phyloP scores from a whole-genome alignment of 352 stramenopile species.

The Thraustochytrium sp. region DNA sequence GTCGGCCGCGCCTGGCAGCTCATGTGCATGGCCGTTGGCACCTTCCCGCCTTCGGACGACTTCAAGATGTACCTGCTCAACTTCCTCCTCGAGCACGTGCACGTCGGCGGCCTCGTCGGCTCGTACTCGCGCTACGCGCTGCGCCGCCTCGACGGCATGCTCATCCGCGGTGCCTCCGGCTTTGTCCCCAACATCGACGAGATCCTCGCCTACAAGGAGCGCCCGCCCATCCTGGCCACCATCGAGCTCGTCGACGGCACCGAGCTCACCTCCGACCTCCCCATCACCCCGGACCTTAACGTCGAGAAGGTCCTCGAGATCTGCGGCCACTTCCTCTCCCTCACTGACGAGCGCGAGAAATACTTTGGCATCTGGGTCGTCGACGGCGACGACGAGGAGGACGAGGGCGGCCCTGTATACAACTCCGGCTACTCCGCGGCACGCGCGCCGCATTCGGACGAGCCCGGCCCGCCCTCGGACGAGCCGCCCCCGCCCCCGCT shows the following conservation, averaged over 20 bases:
- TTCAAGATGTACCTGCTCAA: conserved; percentile 80
- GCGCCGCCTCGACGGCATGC: conserved; percentile 79
- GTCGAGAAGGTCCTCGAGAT: conserved; percentile 81
- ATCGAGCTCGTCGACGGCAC: conserved; percentile 86
- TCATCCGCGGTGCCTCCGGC: conserved; percentile 74
- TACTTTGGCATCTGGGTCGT: conserved; percentile 64
- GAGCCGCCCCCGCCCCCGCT: conserved; percentile 59
- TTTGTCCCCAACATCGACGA: conserved; percentile 86
- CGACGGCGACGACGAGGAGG: conserved; percentile 59
- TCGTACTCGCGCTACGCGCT: conserved; percentile 83
- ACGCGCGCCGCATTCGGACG: conserved; percentile 44
- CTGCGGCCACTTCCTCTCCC: conserved; percentile 79
- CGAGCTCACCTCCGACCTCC: conserved; percentile 78
- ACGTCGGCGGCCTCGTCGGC: conserved; percentile 57
- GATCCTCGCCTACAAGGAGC: conserved; percentile 81
- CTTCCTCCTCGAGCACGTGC: conserved; percentile 74
- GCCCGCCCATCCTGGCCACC: conserved; percentile 81
- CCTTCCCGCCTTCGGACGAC: conserved; percentile 74
- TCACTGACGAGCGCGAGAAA: conserved; percentile 65
- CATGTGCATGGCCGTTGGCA: conserved; percentile 84
- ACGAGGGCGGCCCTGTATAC: conserved; percentile 65
- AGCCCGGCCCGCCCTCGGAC: conserved; percentile 51
- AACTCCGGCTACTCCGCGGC: conserved; percentile 57
- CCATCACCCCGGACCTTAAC: conserved; percentile 82
- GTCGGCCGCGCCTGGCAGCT: conserved; percentile 81